Percentiles rank a stretch among this genome's conserved stretches.
phyloP scores from a whole-genome alignment of 768 basidiomycete species.

The Kwoniella bestiolae region DNA sequence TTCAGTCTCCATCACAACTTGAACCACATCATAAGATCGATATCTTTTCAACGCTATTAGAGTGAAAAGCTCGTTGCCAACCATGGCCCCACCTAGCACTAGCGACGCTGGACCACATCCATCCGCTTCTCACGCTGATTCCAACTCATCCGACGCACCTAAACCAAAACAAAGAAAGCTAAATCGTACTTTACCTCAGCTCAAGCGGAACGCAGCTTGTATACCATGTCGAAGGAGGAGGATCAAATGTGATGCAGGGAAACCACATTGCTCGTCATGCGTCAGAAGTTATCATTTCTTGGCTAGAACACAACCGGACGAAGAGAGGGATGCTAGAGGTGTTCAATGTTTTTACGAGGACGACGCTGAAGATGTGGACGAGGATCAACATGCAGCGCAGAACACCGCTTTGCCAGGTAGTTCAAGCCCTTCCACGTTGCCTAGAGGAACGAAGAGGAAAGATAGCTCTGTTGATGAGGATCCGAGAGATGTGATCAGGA shows the following conservation, averaged over 20 bases:
- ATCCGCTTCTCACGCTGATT: not conserved
- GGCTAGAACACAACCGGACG: conserved; percentile 35
- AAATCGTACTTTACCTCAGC: conserved; percentile 26
- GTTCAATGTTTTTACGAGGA: conserved; percentile 40
- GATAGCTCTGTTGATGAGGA: conserved; percentile 19
- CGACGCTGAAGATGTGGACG: conserved; percentile 56
- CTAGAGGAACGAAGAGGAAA: conserved; percentile 15
- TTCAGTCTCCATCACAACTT: not conserved
- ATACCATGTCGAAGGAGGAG: conserved; percentile 31
- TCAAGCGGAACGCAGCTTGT: conserved; percentile 35
- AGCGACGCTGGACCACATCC: not conserved
- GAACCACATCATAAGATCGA: no score
- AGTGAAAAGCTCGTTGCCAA: not conserved
- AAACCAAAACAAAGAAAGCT: conserved; percentile 27
- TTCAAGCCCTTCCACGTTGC: not conserved
- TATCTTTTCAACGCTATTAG: no score
- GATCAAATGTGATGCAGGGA: conserved; percentile 36
- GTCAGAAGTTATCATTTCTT: conserved; percentile 32
- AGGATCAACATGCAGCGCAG: conserved; percentile 44
- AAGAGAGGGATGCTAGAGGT: conserved; percentile 34
- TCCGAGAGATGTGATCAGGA: conserved; percentile 20
- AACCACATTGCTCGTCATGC: conserved; percentile 34
- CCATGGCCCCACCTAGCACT: conserved; percentile 2
- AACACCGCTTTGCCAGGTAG: no score
- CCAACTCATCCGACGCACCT: not conserved